These are phyloP conservation scores for Xylariomycetidae sp. DNA, from an alignment of 2,329 filamentous ascomycete species.

Conservation along the genomic window DNA sequence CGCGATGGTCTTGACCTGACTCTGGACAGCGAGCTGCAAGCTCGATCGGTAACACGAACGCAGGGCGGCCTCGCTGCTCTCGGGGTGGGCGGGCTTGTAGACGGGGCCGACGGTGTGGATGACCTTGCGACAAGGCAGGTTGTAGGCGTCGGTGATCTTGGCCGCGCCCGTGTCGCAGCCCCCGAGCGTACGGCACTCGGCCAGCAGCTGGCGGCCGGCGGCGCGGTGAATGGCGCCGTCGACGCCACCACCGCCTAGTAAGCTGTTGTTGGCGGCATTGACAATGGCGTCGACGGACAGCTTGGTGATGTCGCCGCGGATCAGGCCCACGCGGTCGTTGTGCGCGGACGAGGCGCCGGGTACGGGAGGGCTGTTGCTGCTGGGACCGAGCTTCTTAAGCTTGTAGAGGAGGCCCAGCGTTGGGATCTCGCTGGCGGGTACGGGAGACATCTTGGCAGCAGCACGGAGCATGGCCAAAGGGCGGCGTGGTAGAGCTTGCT, in stretches of 20 bases:
- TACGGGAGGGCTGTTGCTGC: conserved; percentile 14
- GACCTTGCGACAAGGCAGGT: conserved; percentile 68
- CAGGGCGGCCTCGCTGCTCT: conserved; percentile 43
- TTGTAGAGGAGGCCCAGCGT: conserved; percentile 62
- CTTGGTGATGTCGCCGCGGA: conserved; percentile 75
- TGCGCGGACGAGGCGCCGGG: conserved; percentile 30
- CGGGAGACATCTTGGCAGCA: conserved; percentile 30
- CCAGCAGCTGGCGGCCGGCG: conserved; percentile 62
- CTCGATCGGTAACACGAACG: conserved; percentile 62
- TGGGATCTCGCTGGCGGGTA: conserved; percentile 50
- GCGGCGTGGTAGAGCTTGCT: no score
- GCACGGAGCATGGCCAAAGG: conserved; percentile 10
- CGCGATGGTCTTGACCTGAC: conserved; percentile 64
- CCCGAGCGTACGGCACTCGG: conserved; percentile 64
- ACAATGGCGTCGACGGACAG: conserved; percentile 78
- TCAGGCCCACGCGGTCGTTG: conserved; percentile 66
- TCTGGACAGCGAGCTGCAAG: conserved; percentile 64
- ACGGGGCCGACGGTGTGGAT: conserved; percentile 90
- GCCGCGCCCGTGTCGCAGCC: conserved; percentile 74
- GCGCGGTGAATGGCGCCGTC: conserved; percentile 81
- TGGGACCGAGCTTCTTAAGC: conserved; percentile 37
- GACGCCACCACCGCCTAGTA: conserved; percentile 86
- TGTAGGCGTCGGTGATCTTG: conserved; percentile 75
- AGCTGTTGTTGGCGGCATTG: conserved; percentile 77
- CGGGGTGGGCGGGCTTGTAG: conserved; percentile 43